phyloP scores from a whole-genome alignment of 441 rosid species.

The Isatis lusitanica region DNA sequence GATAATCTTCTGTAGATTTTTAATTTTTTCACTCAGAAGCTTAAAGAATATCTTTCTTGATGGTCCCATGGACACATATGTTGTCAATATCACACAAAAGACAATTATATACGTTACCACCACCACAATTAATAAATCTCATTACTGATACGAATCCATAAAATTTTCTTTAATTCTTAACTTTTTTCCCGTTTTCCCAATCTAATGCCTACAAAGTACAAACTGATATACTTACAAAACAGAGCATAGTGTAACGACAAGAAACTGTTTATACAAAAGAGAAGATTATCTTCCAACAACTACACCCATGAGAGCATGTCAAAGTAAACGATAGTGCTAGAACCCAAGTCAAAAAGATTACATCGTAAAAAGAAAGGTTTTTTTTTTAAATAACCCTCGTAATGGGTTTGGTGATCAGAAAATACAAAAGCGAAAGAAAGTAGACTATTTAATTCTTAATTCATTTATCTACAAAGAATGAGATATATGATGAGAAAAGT shows the following conservation, averaged over 20 bases:
- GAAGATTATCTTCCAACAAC: conserved; percentile 25
- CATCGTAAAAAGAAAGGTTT: neutral
- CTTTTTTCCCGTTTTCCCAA: neutral
- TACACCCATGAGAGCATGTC: conserved; percentile 28
- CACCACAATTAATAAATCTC: conserved; percentile 32
- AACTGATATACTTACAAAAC: neutral
- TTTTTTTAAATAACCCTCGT: neutral
- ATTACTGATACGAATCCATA: conserved; percentile 26
- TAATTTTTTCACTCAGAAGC: neutral
- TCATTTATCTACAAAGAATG: neutral
- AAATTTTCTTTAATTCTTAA: neutral
- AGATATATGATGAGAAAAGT: conserved; percentile 16
- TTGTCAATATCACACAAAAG: conserved; percentile 30
- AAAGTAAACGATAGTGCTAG: conserved; percentile 33
- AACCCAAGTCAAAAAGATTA: conserved; percentile 34
- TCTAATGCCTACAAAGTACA: neutral
- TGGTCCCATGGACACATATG: conserved; percentile 25
- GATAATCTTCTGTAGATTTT: neutral
- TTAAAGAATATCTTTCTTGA: conserved; percentile 11
- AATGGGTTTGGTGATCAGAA: conserved; percentile 41
- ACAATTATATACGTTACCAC: conserved; percentile 35
- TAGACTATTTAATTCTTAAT: neutral
- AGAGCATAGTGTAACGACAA: conserved; percentile 5
- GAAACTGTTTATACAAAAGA: neutral
- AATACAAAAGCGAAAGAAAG: neutral